A percentile compares a stretch with the other conserved stretches of the same genome.
phyloP scores from a whole-genome alignment of 306 rosid species.

The Glycine soja region DNA sequence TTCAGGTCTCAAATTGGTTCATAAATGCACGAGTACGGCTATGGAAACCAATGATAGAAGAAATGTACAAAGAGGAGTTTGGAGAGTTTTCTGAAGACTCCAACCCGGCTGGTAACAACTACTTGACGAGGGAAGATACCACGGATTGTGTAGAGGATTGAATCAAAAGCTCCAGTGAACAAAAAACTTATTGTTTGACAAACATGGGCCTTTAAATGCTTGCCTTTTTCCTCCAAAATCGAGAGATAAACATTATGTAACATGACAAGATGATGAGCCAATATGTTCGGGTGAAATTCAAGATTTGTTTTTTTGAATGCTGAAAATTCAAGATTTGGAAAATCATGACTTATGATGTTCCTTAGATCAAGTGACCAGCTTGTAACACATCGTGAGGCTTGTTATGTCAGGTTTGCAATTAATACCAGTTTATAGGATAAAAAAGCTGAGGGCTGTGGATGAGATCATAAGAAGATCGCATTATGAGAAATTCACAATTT shows the following conservation, averaged over 20 bases:
- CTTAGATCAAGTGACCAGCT: slow-evolving; percentile 28
- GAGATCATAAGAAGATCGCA: slow-evolving; percentile 8
- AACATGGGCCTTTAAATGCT: slow-evolving; percentile 1
- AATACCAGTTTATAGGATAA: slow-evolving; percentile 2
- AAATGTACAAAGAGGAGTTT: slow-evolving; percentile 87
- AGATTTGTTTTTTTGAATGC: neutral
- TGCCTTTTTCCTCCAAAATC: slow-evolving; percentile 36
- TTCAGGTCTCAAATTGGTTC: slow-evolving; percentile 91
- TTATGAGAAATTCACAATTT: neutral
- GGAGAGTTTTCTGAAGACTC: slow-evolving; percentile 91
- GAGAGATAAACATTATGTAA: slow-evolving; percentile 42
- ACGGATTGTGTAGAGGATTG: slow-evolving; percentile 64
- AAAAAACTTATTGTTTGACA: neutral
- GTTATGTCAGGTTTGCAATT: slow-evolving; percentile 37
- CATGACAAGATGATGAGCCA: slow-evolving; percentile 34
- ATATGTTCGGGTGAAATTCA: slow-evolving; percentile 31
- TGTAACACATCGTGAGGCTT: slow-evolving; percentile 17
- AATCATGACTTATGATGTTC: slow-evolving; percentile 37
- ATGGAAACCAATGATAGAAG: slow-evolving; percentile 97
- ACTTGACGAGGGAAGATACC: slow-evolving; percentile 56
- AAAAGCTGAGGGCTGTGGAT: neutral
- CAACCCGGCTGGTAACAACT: slow-evolving; percentile 57
- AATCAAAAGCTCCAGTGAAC: neutral
- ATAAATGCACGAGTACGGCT: slow-evolving; percentile 87
- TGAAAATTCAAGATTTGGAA: slow-evolving; percentile 33